Base-by-base conservation (phyloP, 1,139 yeast species). In the Kluyveromyces sp. region DNA sequence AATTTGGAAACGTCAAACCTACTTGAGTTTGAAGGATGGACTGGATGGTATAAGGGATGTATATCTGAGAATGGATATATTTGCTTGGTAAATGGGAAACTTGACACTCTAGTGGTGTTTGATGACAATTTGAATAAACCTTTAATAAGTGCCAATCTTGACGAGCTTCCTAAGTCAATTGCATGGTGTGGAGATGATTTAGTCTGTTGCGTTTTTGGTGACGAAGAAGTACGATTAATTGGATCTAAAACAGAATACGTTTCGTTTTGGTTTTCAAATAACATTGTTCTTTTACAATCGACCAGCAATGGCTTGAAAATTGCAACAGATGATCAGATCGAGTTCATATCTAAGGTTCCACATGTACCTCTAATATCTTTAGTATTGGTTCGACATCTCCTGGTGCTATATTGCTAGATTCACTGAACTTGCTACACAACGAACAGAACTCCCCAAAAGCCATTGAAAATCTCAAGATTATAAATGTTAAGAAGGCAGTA, bases 111-210 rank as follows among this genome's bases (percentile, higher is more conserved):
- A 0, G 76, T 72, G 51, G 81, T 86, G 10, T 71, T 77, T 31
- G 78, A 79, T 28, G 63, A 71, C 7, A 69, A 72, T 44, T 78
- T 81, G 52, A 70, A 73, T 47, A 73, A 72, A 40, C 70, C 74
- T 3, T 64, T 83, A n/a, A 67, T 79, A 34, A 81, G 78, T 46
- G 76, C 63, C 45, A 55, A 63, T 2, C 56, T 70, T 3, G 65
- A 77, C 47, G 71, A 38, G 53, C 66, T 42, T 25, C 72, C 58
- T 64, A 73, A 1, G 36, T 76, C 76, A 51, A 67, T 87, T 8
- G 74, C 73, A 50, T 90, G 97, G 97, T 86, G 96, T 64, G 88
- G 92, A 0, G 81, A 83, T 55, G 96, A 88, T 67, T 88, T 94
- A 0, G 79, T 89, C 1, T 81, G 80, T 0, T 45, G 55, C 40